These are phyloP conservation scores for Citrus glauca DNA, from an alignment of 345 rosid species.

Conservation along the genomic window DNA sequence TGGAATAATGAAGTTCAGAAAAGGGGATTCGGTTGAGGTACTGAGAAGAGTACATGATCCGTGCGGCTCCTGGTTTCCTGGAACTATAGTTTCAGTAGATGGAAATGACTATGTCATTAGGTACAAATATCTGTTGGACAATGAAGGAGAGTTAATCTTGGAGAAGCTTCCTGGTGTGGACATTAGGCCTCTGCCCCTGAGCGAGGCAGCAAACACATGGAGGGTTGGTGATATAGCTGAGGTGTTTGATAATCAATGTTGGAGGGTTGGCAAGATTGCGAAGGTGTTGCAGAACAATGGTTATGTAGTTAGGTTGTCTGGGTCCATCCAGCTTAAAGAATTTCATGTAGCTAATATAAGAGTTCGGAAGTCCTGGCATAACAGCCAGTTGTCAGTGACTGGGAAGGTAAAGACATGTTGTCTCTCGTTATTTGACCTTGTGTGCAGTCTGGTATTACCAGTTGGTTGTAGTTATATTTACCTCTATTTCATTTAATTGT, in stretches of 20 bases:
- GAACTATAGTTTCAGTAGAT: slow-evolving; percentile 22
- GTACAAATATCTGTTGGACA: slow-evolving; percentile 18
- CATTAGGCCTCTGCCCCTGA: slow-evolving; percentile 35
- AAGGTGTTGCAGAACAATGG: slow-evolving; percentile 21
- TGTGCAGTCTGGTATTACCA: background rate
- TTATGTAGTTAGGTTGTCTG: slow-evolving; percentile 33
- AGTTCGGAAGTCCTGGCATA: slow-evolving; percentile 30
- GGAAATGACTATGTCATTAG: slow-evolving; percentile 23
- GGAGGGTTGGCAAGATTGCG: slow-evolving; percentile 35
- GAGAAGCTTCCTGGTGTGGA: slow-evolving; percentile 26
- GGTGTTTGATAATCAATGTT: slow-evolving; percentile 34
- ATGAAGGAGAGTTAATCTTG: slow-evolving; percentile 10
- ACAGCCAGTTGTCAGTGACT: slow-evolving; percentile 23
- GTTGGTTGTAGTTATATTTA: background rate
- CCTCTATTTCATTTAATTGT: background rate
- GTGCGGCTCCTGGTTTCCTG: slow-evolving; percentile 39
- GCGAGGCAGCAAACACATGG: slow-evolving; percentile 25
- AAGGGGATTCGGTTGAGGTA: slow-evolving; percentile 33
- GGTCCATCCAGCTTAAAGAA: slow-evolving; percentile 35
- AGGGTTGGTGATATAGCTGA: slow-evolving; percentile 35
- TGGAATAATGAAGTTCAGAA: slow-evolving; percentile 24
- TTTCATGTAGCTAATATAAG: slow-evolving; percentile 27
- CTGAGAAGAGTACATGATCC: slow-evolving; percentile 29
- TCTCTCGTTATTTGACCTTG: background rate
- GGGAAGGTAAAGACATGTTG: slow-evolving; percentile 27